Evolutionary conservation across 345 rosid genomes (phyloP).

Genomic region (Salix brachista): DNA sequence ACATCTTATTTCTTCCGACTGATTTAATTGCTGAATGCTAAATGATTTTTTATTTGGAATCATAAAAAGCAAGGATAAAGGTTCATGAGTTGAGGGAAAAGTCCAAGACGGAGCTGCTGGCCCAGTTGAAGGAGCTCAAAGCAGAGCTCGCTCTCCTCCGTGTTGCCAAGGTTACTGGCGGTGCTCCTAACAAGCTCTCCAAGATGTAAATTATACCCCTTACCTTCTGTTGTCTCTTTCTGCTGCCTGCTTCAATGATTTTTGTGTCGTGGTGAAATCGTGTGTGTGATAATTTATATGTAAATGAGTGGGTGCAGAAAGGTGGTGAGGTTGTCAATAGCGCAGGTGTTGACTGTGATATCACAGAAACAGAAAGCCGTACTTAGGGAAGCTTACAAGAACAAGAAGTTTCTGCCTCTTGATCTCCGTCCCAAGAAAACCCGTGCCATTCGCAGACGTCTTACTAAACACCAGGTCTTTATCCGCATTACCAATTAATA

Average conservation of each 20-base stretch:
- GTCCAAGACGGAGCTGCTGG: constrained; percentile 45
- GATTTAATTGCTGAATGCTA: too few species aligned
- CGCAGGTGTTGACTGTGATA: constrained; percentile 30
- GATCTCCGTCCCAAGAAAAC: constrained; percentile 30
- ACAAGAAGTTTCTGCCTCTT: constrained; percentile 30
- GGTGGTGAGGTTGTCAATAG: constrained; percentile 28
- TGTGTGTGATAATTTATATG: background rate
- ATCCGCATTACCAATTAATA: too few species aligned
- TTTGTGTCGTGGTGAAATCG: background rate
- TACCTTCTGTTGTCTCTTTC: background rate
- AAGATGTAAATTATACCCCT: constrained; percentile 39
- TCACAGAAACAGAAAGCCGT: constrained; percentile 30
- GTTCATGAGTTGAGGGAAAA: constrained; percentile 63
- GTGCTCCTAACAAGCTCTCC: constrained; percentile 60
- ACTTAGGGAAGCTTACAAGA: constrained; percentile 28
- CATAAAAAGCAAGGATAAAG: constrained; percentile 55
- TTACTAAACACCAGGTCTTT: constrained; percentile 26
- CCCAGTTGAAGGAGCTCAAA: constrained; percentile 43
- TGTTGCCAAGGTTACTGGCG: constrained; percentile 27
- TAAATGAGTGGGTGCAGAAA: constrained; percentile 5
- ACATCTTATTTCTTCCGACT: too few species aligned
- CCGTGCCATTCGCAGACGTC: constrained; percentile 25
- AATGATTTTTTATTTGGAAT: too few species aligned
- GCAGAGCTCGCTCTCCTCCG: constrained; percentile 21
- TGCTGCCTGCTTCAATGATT: background rate